Evolutionary conservation across 2,329 filamentous ascomycete species (phyloP).

Genomic region (Pseudogymnoascus sp.): DNA sequence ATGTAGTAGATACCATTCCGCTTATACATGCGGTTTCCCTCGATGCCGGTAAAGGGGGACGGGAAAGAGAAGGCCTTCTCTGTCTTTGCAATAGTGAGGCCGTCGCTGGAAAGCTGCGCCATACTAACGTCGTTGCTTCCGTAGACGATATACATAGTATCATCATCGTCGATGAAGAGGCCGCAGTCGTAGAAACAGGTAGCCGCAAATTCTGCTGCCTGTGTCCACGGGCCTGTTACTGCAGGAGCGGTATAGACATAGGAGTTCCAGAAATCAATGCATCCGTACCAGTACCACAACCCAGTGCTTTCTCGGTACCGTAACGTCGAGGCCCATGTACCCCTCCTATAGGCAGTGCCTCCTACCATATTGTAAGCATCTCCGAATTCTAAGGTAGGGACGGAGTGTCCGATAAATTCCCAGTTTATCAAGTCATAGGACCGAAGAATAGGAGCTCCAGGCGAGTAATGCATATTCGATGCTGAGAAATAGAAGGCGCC

Average conservation of each 20-base stretch:
- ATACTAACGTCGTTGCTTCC: conserved; percentile 34
- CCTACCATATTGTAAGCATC: too few relatives aligned
- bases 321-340: too few relatives aligned
- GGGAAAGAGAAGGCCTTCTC: conserved; percentile 24
- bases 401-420: too few relatives aligned
- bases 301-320: conserved; percentile 34
- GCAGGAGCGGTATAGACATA: conserved; percentile 45
- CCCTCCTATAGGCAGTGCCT: too few relatives aligned
- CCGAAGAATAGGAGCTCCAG: too few relatives aligned
- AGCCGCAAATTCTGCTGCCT: conserved; percentile 19
- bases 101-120: conserved; percentile 34
- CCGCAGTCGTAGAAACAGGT: conserved; percentile 39
- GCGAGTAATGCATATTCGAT: too few relatives aligned
- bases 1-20: conserved; percentile 50
- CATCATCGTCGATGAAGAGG: conserved; percentile 37
- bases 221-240: conserved; percentile 38
- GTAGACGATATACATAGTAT: conserved; percentile 39
- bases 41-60: conserved; percentile 32
- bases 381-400: too few relatives aligned
- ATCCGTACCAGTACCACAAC: conserved; percentile 52
- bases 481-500: too few relatives aligned
- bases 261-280: conserved; percentile 42
- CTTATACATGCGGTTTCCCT: conserved; percentile 51
- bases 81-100: conserved; percentile 30
- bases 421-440: too few relatives aligned